Base-by-base conservation (phyloP, 352 stramenopile genomes). In the Pythium aquatile region DNA sequence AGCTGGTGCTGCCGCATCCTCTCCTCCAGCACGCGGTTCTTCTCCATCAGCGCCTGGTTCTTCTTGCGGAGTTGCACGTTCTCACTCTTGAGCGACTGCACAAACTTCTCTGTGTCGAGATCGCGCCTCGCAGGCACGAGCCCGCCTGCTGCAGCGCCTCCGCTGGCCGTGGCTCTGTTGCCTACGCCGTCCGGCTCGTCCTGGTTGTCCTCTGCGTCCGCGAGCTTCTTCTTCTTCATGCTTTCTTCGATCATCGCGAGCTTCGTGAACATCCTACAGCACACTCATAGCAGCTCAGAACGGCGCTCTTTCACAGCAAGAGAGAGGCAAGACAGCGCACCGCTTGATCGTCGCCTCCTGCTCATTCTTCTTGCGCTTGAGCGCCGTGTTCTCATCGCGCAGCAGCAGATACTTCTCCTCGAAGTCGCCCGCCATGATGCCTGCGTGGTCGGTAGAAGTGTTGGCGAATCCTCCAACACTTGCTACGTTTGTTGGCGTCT, bases 291-390 rank as follows among this genome's bases (percentile, higher is more conserved):
- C 14, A 26, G 17, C 17, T 61, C 24, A 55, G 51, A 13, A 51
- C 7, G 17, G 20, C 17, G 28, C 48, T 53, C 17, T 66, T 35
- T 9, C 11, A 10, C 16, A 32, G 11, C 11, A 20, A 20, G 0
- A 10, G 5, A 28, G 20, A 17, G 8, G 13, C 13, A 24, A 24
- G 20, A 24, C 29, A 2, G 9, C 66, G 29, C 63, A 93, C 84
- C 83, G 66, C 73, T 95, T 97, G 72, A 96, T 97, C 39, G 85
- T 93, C 29, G 77, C 79, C 59, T 97, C 87, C 73, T 97, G 88
- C 66, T 97, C 87, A 82, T 97, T 96, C 69, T 95, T 96, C 76
- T 95, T 95, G 69, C 86, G 87, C 79, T 95, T 96, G 44, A 97
- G 83, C 72, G 74, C 68, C 48, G 73, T 81, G 70, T 96, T 93